Evolutionary conservation across 2,329 filamentous ascomycete species (phyloP).

Genomic region (Pseudogymnoascus destructans): DNA sequence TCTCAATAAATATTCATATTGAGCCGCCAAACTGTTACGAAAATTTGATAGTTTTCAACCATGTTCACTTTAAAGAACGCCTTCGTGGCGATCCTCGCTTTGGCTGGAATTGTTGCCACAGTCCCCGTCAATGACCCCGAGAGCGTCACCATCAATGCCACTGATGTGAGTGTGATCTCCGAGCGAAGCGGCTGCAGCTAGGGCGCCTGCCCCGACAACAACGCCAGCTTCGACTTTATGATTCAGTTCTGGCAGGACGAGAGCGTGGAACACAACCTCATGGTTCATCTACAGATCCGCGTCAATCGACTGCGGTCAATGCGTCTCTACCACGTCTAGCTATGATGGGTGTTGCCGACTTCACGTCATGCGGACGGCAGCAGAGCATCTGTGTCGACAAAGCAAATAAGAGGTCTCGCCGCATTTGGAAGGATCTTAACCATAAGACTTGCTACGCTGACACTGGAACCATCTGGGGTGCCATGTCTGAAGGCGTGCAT

Average conservation of each 20-base stretch:
- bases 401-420: not conserved
- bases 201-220: not conserved
- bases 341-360: not conserved
- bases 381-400: not conserved
- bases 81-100: no score
- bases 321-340: not conserved
- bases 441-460: not conserved
- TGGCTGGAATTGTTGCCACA: no score
- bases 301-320: not conserved
- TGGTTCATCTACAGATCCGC: not conserved
- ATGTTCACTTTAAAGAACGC: no score
- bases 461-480: no score
- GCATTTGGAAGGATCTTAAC: not conserved
- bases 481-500: no score
- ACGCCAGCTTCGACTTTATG: not conserved
- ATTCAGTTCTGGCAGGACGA: not conserved
- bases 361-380: not conserved
- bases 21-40: no score
- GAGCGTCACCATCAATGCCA: no score
- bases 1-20: no score
- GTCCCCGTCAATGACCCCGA: no score
- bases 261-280: not conserved
- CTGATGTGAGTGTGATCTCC: no score
- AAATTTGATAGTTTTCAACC: no score
- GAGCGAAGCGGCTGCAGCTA: not conserved